These are phyloP conservation scores for Rhododendron williamsianum DNA, from an alignment of 148 eudicot species.

Conservation along the genomic window DNA sequence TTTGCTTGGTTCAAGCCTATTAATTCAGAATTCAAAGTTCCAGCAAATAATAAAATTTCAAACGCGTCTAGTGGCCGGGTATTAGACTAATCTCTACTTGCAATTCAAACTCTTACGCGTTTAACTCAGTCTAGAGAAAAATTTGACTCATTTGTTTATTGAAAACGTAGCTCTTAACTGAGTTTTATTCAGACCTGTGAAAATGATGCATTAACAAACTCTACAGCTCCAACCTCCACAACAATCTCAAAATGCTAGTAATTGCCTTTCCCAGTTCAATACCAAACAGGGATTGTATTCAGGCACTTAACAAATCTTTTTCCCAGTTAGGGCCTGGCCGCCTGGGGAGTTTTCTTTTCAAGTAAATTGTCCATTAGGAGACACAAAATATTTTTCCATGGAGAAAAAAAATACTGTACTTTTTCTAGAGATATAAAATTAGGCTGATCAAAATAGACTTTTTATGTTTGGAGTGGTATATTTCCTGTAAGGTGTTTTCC, in stretches of 20 bases:
- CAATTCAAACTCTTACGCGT: background rate
- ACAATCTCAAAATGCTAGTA: background rate
- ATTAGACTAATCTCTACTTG: background rate
- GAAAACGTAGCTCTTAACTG: background rate
- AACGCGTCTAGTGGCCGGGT: background rate
- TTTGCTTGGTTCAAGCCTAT: background rate
- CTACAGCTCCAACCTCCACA: background rate
- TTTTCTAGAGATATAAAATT: background rate
- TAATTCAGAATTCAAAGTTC: background rate
- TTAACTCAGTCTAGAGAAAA: background rate
- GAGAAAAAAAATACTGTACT: background rate
- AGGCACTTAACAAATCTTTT: background rate
- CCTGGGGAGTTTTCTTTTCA: background rate
- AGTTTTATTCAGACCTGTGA: background rate
- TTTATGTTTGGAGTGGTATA: too few species aligned
- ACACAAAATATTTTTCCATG: background rate
- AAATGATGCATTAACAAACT: background rate
- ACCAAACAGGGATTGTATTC: background rate
- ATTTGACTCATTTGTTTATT: background rate
- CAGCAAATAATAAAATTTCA: background rate
- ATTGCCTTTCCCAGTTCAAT: background rate
- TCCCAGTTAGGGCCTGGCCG: background rate
- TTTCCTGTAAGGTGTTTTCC: too few species aligned
- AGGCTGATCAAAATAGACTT: too few species aligned
- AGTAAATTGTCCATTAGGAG: background rate